Conservation (phyloP, 2,329 filamentous ascomycete genomes). For the Aspergillus aculeatinus region DNA sequence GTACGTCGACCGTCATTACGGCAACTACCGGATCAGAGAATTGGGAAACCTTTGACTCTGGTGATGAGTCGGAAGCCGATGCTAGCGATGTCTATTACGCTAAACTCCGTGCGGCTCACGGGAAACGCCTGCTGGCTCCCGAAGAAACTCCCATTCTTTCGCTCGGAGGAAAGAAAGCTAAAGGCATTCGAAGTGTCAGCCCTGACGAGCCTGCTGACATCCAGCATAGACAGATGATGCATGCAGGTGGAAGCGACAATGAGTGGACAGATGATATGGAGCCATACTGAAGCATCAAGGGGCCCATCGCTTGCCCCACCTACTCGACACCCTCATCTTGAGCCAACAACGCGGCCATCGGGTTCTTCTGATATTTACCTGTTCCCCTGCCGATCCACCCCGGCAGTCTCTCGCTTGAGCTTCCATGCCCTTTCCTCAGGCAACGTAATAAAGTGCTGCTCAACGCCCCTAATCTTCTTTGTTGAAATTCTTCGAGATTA, state of each 20-base stretch:
- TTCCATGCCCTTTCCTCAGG: slow-evolving; percentile 7
- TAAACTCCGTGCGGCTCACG: slow-evolving; percentile 67
- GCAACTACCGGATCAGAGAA: slow-evolving; percentile 83
- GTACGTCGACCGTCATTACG: slow-evolving; percentile 65
- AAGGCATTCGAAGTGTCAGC: slow-evolving; percentile 50
- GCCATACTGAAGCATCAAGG: slow-evolving; percentile 33
- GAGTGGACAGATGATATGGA: slow-evolving; percentile 56
- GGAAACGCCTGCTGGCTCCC: slow-evolving; percentile 58
- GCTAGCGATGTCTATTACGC: slow-evolving; percentile 76
- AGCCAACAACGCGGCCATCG: slow-evolving; percentile 17
- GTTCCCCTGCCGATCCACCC: slow-evolving; percentile 1
- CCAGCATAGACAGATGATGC: slow-evolving; percentile 45
- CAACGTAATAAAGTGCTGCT: slow-evolving; percentile 7
- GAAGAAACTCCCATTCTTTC: slow-evolving; percentile 36
- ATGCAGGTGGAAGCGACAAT: slow-evolving; percentile 52
- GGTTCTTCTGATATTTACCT: not conserved
- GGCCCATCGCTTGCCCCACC: not conserved
- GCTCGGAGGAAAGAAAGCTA: slow-evolving; percentile 43
- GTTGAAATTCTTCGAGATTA: slow-evolving; percentile 32
- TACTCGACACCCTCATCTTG: not conserved
- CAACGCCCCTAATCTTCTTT: slow-evolving; percentile 22
- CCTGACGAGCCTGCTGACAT: slow-evolving; percentile 42
- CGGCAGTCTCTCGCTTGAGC: slow-evolving; percentile 12
- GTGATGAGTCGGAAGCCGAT: slow-evolving; percentile 71
- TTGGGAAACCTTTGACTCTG: slow-evolving; percentile 95